Evolutionary conservation across 768 basidiomycete genomes (phyloP), one percentile per base, ranked within the genome.

Genomic region (Amyloporia xantha): DNA sequence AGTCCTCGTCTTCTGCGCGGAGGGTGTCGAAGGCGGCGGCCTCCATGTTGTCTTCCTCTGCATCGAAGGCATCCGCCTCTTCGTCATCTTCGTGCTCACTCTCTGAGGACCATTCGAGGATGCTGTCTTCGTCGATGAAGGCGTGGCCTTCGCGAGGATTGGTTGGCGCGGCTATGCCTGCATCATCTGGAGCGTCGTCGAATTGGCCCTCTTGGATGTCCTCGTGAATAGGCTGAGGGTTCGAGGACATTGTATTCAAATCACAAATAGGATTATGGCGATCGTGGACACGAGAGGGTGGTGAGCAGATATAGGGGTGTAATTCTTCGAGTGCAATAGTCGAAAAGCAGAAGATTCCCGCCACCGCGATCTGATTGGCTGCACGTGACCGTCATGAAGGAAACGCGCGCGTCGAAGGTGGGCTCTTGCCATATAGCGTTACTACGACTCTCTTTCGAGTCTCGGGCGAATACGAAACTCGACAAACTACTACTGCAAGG

Each of bases 1-100:
- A 90, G 62, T 92, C 88, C 59, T 92, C 90, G 59, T 91, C 88
- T 54, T 91, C 88, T 23, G 82, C 84, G 37, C 84, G 72, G 12
- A 64, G 57, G 57, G 71, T 72, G 27, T 80, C 72, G 41, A 80
- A 51, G 62, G 69, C 61, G 21, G 53, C 58, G 10, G 51, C 55
- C 33, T 62, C 58, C 13, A 57, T 20, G 10, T 76, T 76, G 23
- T 79, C 76, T 4, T 66, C 60, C 9, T 67, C 66, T 2, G 65
- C 62, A 10, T 66, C 65, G 40, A 62, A 66, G 25, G 68, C 63
- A n/a, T 68, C 68, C 15, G 67, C 67, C 17, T 76, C 70, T 27
- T 68, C 62, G 15, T 66, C n/a, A n/a, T n/a, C 68, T 7, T 70
- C 68, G 6, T 73, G 68, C 10, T 68, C 69, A 23, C 52, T 56